These are phyloP conservation scores for Trichophyton mentagrophytes DNA, from an alignment of 2,329 filamentous ascomycete species.

Conservation along the genomic window DNA sequence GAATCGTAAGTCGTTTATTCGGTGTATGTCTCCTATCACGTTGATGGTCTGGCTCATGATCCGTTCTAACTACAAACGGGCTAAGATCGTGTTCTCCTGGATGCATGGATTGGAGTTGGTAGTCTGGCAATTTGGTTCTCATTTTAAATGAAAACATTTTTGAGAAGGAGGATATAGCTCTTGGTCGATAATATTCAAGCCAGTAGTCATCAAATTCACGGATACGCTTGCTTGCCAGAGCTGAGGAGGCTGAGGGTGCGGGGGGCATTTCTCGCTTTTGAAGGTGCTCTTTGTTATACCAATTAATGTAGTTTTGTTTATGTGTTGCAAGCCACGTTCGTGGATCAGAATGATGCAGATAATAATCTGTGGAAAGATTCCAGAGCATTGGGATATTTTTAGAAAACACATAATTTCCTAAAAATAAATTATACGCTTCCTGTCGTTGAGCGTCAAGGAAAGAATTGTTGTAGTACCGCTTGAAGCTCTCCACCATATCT, in stretches of 20 bases:
- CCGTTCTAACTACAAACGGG: constrained; percentile 66
- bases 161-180: constrained; percentile 72
- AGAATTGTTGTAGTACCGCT: constrained; percentile 96
- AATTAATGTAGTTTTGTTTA: constrained; percentile 66
- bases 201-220: constrained; percentile 82
- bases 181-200: constrained; percentile 89
- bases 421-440: constrained; percentile 93
- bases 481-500: constrained; percentile 99
- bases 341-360: constrained; percentile 82
- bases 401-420: constrained; percentile 85
- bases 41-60: constrained; percentile 38
- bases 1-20: constrained; percentile 58
- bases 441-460: constrained; percentile 96
- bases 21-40: constrained; percentile 45
- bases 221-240: constrained; percentile 22
- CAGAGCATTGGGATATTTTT: constrained; percentile 89
- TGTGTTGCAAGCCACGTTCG: constrained; percentile 53
- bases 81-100: constrained; percentile 71
- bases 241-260: constrained; percentile 14
- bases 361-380: constrained; percentile 91
- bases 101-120: constrained; percentile 56
- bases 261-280: constrained; percentile 49
- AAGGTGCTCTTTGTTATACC: constrained; percentile 68
- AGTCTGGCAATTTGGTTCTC: constrained; percentile 76
- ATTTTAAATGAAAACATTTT: constrained; percentile 91